Evolutionary conservation across 306 rosid species (phyloP).

Genomic region (Castanea mollissima): DNA sequence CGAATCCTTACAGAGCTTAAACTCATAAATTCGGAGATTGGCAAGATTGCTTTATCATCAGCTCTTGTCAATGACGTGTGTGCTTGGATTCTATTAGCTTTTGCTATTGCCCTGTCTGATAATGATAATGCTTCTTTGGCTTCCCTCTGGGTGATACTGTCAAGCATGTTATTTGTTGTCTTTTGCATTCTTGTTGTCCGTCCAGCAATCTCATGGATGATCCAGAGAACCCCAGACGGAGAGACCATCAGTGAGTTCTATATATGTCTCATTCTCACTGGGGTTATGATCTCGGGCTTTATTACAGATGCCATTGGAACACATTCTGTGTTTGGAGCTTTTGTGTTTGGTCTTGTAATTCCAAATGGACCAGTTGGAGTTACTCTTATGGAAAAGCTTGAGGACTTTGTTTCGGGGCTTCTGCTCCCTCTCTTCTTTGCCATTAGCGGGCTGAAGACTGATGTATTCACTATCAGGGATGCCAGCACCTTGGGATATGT

Average conservation of each 20-base stretch:
- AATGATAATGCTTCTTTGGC: slow-evolving; percentile 48
- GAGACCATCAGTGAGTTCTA: slow-evolving; percentile 68
- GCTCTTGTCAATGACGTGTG: slow-evolving; percentile 79
- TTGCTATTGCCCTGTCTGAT: slow-evolving; percentile 78
- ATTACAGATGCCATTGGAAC: slow-evolving; percentile 92
- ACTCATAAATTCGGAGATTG: slow-evolving; percentile 70
- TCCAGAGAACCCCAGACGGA: slow-evolving; percentile 81
- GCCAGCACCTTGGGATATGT: slow-evolving; percentile 51
- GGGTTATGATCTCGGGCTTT: slow-evolving; percentile 88
- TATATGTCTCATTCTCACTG: slow-evolving; percentile 72
- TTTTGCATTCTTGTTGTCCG: slow-evolving; percentile 50
- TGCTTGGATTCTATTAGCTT: slow-evolving; percentile 78
- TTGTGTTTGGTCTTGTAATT: slow-evolving; percentile 81
- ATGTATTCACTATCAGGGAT: slow-evolving; percentile 34
- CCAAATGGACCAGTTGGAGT: slow-evolving; percentile 87
- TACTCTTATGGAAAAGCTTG: slow-evolving; percentile 87
- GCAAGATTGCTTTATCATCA: slow-evolving; percentile 63
- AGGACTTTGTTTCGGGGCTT: slow-evolving; percentile 94
- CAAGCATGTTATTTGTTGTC: slow-evolving; percentile 60
- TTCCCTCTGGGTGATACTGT: slow-evolving; percentile 70
- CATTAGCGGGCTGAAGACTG: slow-evolving; percentile 79
- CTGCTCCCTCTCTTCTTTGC: slow-evolving; percentile 90
- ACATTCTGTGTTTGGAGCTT: slow-evolving; percentile 89
- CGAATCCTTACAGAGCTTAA: slow-evolving; percentile 78
- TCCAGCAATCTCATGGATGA: slow-evolving; percentile 60